Percentiles rank a stretch among this genome's conserved stretches.
Evolutionary conservation across 208 protist species (phyloP).

Genomic region (Acanthamoeba lugdunensis): DNA sequence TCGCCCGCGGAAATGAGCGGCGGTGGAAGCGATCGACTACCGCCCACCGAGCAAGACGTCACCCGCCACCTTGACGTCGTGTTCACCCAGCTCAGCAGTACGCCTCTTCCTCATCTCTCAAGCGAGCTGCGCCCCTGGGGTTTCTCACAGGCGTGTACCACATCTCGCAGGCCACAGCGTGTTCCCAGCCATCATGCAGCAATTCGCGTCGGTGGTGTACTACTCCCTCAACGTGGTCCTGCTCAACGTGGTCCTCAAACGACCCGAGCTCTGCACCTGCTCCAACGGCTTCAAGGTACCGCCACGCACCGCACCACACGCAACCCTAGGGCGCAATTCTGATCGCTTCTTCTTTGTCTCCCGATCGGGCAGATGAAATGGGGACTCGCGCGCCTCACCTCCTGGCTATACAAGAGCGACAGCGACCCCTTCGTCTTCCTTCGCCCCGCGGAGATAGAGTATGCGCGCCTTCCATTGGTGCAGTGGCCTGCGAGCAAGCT

Average conservation of each 20-base stretch:
- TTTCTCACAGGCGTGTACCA: neutral
- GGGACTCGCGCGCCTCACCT: slow-evolving; percentile 19
- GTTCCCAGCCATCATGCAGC: slow-evolving; percentile 42
- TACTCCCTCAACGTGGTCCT: slow-evolving; percentile 57
- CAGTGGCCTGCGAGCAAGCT: too few relatives aligned
- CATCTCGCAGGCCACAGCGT: slow-evolving; percentile 24
- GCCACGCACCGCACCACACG: neutral
- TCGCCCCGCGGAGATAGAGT: slow-evolving; percentile 55
- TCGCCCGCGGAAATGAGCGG: slow-evolving; percentile 39
- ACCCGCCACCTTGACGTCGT: slow-evolving; percentile 10
- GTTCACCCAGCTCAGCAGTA: slow-evolving; percentile 30
- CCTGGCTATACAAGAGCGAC: slow-evolving; percentile 36
- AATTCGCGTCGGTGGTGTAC: neutral
- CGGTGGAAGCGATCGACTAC: slow-evolving; percentile 24
- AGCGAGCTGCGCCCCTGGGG: too few relatives aligned
- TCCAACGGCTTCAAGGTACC: slow-evolving; percentile 69
- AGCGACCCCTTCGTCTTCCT: neutral
- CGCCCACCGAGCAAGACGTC: slow-evolving; percentile 56
- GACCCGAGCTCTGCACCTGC: slow-evolving; percentile 69
- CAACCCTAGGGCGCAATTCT: neutral
- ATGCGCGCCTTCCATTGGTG: neutral
- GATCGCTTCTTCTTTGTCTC: neutral
- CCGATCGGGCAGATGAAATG: slow-evolving; percentile 54
- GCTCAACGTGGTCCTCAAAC: slow-evolving; percentile 53
- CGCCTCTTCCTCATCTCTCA: neutral